phyloP scores from a whole-genome alignment of 2,329 filamentous ascomycete genomes.

The Cryphonectria parasitica region DNA sequence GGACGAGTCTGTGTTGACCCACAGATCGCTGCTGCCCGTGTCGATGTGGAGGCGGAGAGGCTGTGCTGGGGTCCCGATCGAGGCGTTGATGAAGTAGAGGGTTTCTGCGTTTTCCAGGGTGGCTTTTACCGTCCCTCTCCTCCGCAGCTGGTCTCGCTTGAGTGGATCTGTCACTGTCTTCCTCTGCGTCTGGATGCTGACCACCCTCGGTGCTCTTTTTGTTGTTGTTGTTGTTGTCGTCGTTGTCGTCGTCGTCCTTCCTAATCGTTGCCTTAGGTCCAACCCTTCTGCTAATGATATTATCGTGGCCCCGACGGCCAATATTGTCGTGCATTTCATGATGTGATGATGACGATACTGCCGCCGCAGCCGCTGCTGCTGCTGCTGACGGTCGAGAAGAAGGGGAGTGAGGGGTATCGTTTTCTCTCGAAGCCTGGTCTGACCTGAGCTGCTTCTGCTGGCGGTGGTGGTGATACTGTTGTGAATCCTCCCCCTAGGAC shows the following conservation, averaged over 20 bases:
- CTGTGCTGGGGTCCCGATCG: constrained; percentile 65
- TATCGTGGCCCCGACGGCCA: constrained; percentile 38
- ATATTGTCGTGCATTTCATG: constrained; percentile 43
- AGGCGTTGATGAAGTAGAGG: constrained; percentile 66
- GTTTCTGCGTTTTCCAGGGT: constrained; percentile 63
- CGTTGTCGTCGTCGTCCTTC: constrained; percentile 31
- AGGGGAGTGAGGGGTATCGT: not conserved
- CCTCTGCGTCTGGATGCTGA: constrained; percentile 51
- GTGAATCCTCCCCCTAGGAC: constrained; percentile 1
- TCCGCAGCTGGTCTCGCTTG: constrained; percentile 50
- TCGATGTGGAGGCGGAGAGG: constrained; percentile 63
- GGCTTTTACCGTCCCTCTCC: constrained; percentile 49
- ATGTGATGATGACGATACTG: not conserved
- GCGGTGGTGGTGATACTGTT: not conserved
- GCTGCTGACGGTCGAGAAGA: not conserved
- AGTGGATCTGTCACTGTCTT: constrained; percentile 46
- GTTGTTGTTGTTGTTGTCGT: not conserved
- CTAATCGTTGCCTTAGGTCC: constrained; percentile 37
- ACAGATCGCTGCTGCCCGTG: constrained; percentile 71
- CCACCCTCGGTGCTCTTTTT: constrained; percentile 44
- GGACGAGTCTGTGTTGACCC: constrained; percentile 70
- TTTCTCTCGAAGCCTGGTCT: not conserved
- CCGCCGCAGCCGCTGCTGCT: not conserved
- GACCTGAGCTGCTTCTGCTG: not conserved
- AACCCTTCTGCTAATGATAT: constrained; percentile 35